Conservation (phyloP, 345 rosid genomes). For the Acer saccharum region DNA sequence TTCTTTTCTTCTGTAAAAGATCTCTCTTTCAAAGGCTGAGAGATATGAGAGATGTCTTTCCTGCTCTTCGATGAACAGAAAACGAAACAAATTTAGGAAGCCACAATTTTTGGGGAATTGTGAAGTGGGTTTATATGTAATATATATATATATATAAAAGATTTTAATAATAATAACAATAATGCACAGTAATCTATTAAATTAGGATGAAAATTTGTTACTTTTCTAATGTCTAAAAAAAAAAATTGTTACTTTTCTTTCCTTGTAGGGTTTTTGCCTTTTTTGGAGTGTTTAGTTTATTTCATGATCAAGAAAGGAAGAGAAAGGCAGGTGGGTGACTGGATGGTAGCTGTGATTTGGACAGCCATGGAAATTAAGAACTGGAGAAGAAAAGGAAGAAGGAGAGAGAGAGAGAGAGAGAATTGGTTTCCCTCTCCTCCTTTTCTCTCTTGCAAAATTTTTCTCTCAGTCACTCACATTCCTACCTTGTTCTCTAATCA, state of each 20-base stretch:
- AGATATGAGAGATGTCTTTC: not conserved
- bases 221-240: no score
- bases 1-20: slow-evolving; percentile 10
- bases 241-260: not conserved
- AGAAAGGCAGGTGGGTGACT: not conserved
- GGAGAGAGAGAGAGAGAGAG: slow-evolving; percentile 6
- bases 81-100: slow-evolving; percentile 21
- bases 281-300: slow-evolving; percentile 14
- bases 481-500: slow-evolving; percentile 38
- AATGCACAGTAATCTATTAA: not conserved
- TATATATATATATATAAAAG: no score
- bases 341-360: slow-evolving; percentile 14
- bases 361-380: not conserved
- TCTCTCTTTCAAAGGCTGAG: not conserved
- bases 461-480: slow-evolving; percentile 25
- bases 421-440: not conserved
- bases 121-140: slow-evolving; percentile 32
- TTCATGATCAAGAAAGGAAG: slow-evolving; percentile 21
- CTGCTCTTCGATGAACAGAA: slow-evolving; percentile 21
- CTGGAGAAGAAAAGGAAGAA: not conserved
- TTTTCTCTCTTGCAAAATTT: no score
- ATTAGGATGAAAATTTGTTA: not conserved
- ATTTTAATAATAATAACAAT: slow-evolving; percentile 14
- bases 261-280: not conserved
- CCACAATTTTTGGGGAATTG: slow-evolving; percentile 30